Evolutionary conservation across 768 basidiomycete genomes (phyloP).

Genomic region (Podaxis sp.): DNA sequence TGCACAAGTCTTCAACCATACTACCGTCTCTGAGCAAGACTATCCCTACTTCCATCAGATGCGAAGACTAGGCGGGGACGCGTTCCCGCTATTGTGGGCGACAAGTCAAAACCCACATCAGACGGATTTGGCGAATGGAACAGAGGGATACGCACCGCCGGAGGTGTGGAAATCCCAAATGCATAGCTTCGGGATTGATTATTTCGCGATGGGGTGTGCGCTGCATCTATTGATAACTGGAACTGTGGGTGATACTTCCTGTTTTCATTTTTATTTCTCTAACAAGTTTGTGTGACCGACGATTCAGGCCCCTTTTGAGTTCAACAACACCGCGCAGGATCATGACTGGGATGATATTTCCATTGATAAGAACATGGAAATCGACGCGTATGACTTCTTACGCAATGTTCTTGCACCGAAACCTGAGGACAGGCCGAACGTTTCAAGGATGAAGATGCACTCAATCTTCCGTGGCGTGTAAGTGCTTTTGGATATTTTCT

Average conservation of each 20-base stretch:
- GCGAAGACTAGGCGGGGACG: background rate
- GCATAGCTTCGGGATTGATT: slow-evolving; percentile 14
- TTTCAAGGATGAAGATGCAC: slow-evolving; percentile 12
- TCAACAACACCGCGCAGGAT: background rate
- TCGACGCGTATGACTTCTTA: slow-evolving; percentile 12
- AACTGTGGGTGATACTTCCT: background rate
- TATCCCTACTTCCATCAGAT: slow-evolving; percentile 3
- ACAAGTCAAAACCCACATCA: slow-evolving; percentile 13
- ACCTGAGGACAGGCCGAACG: slow-evolving; percentile 1
- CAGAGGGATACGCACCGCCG: slow-evolving; percentile 10
- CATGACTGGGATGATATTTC: slow-evolving; percentile 4
- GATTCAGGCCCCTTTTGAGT: slow-evolving; percentile 9
- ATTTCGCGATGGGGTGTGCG: slow-evolving; percentile 13
- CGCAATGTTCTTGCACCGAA: slow-evolving; percentile 2
- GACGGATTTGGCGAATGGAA: slow-evolving; percentile 11
- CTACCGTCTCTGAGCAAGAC: slow-evolving; percentile 1
- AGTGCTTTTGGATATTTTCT: background rate
- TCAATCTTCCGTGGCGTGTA: slow-evolving; percentile 7
- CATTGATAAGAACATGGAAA: slow-evolving; percentile 8
- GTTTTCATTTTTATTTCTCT: background rate
- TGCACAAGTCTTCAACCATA: slow-evolving; percentile 11
- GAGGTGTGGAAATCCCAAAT: slow-evolving; percentile 12
- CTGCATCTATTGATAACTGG: slow-evolving; percentile 11
- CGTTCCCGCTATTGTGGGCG: slow-evolving; percentile 10
- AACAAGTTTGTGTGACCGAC: background rate